Base-by-base conservation (phyloP, 495 filamentous ascomycete genomes). In the Neurospora terricola region DNA sequence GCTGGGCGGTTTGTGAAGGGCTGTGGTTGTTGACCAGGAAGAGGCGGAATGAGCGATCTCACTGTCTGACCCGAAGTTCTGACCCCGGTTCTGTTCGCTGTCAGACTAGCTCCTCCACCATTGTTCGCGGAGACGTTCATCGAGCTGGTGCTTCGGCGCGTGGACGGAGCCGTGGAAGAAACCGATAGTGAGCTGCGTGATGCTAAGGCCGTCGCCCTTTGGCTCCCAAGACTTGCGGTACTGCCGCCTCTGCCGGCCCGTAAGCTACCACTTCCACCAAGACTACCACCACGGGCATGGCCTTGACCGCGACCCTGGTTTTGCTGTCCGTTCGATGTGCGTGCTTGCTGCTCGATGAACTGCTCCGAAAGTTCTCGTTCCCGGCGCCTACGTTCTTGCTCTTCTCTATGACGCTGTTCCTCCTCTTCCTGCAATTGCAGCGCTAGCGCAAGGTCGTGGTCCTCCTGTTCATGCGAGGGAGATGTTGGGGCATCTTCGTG, bases 351-450 rank as follows among this genome's bases (percentile, higher is more conserved):
- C 74, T 87, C 83, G 70, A 91, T 89, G 73, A 83, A 89, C 73
- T 88, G 87, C 73, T 88, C 86, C 0, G 85, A 87, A 2, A 87
- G 77, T 39, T 80, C 76, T 38, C 81, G 83, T 76, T 88, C 86
- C 42, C 85, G 79, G 27, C 82, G 80, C 9, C 85, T 84, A 12
- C 85, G 81, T 9, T 83, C 84, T 71, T 86, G 78, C 68, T 85
- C 86, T 7, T 74, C 69, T 10, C 88, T 85, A 71, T 91, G 87
- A 2, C 87, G 85, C 77, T 92, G 88, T 75, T 94, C 90, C 75
- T 94, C 92, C 77, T 95, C 92, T 75, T 95, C 93, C 78, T 95
- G 93, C 4, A 94, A 84, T 80, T 94, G 92, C 30, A 95, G 83
- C 2, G 93, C 93, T 6, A 94, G 82, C 0, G 92, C 92, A 4